Conservation (phyloP, 345 rosid species). For the Hevea brasiliensis region DNA sequence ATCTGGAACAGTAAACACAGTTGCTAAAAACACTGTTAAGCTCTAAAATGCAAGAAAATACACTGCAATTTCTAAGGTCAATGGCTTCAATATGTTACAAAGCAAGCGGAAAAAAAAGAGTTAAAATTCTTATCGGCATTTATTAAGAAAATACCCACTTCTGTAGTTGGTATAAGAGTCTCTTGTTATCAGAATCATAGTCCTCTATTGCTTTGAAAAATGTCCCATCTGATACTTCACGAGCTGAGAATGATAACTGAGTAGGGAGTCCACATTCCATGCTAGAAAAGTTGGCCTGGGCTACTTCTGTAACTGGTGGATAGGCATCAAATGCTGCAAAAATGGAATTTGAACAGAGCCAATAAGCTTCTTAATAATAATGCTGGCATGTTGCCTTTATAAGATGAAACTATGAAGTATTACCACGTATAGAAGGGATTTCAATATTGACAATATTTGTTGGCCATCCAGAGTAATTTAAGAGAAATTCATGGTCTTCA, state of each 20-base stretch:
- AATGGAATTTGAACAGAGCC: slow-evolving; percentile 24
- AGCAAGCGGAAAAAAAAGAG: not conserved
- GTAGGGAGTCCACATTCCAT: slow-evolving; percentile 92
- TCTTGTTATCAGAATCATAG: slow-evolving; percentile 94
- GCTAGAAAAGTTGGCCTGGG: slow-evolving; percentile 63
- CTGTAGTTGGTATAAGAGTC: slow-evolving; percentile 67
- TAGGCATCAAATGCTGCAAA: slow-evolving; percentile 58
- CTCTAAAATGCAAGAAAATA: slow-evolving; percentile 2
- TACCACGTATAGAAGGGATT: slow-evolving; percentile 79
- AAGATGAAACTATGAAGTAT: slow-evolving; percentile 22
- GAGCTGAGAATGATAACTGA: slow-evolving; percentile 89
- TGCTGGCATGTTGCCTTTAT: not conserved
- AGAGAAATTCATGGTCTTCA: slow-evolving; percentile 67
- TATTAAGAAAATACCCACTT: slow-evolving; percentile 48
- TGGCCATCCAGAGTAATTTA: slow-evolving; percentile 95
- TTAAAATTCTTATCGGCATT: not conserved
- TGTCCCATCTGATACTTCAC: slow-evolving; percentile 94
- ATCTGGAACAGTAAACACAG: not conserved
- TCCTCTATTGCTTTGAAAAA: slow-evolving; percentile 92
- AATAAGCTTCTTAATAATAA: slow-evolving; percentile 16
- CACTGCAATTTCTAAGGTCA: not conserved
- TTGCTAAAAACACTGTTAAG: not conserved
- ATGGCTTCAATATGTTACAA: not conserved
- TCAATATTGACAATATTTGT: slow-evolving; percentile 90
- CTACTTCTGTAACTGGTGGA: slow-evolving; percentile 62